These are phyloP conservation scores for Pterocarpus macrocarpus DNA, from an alignment of 306 rosid genomes.

Conservation along the genomic window DNA sequence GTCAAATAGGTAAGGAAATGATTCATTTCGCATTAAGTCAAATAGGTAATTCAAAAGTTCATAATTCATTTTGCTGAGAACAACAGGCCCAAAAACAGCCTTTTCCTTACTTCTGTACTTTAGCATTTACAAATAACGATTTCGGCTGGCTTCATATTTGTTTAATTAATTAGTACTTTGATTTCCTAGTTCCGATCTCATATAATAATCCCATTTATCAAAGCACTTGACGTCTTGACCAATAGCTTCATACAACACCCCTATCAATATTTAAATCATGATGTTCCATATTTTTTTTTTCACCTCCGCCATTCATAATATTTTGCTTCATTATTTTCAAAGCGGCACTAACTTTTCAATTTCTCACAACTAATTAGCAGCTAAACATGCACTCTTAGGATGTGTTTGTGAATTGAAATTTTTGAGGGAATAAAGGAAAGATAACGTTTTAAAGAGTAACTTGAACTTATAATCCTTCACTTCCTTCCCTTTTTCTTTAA, in stretches of 20 bases:
- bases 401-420: too few relatives aligned
- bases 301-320: background rate
- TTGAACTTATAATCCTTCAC: too few relatives aligned
- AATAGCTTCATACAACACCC: background rate
- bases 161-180: background rate
- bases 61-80: slow-evolving; percentile 3
- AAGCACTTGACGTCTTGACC: too few relatives aligned
- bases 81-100: background rate
- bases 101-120: slow-evolving; percentile 17
- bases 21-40: slow-evolving; percentile 18
- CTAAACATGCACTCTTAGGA: background rate
- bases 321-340: background rate
- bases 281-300: background rate
- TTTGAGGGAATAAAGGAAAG: too few relatives aligned
- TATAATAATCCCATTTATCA: slow-evolving; percentile 16
- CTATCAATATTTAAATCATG: background rate
- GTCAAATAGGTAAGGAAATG: slow-evolving; percentile 7
- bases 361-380: background rate
- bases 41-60: background rate
- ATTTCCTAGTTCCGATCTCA: slow-evolving; percentile 8
- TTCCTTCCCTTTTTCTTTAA: too few relatives aligned
- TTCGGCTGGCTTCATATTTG: background rate
- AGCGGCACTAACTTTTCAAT: background rate
- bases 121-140: background rate
- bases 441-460: too few relatives aligned